Base-by-base conservation (phyloP, 1,284 basidiomycete species). In the Puccinia polysora region DNA sequence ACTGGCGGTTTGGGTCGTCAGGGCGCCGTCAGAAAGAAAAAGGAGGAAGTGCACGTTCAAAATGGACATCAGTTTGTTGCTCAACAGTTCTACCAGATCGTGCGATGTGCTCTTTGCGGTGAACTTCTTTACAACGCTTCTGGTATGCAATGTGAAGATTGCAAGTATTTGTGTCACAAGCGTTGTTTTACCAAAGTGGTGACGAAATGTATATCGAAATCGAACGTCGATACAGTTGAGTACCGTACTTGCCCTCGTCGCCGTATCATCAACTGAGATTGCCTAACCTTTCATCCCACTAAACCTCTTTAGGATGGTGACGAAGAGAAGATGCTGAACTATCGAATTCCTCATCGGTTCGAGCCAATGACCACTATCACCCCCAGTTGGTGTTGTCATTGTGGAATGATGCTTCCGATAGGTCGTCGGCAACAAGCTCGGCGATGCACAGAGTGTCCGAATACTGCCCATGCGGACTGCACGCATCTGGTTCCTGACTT, bases 381-480 rank as follows among this genome's bases (percentile, higher is more conserved):
- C 59, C 91, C 96, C 28, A 97, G 96, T 79, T 99, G 96, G 96
- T 99, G 96, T 81, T 98, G 95, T 80, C 96, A 99, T 81, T 99
- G 96, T 81, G 96, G 96, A 75, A 77, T 75, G 74, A 93, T 93
- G 78, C 86, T 98, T 47, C 93, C 96, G 62, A 86, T 98, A 64
- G 96, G 96, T 67, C 88, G 94, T 75, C 97, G 97, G 84, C 55
- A 69, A 52, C 95, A 96, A 80, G 90, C 93, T 28, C 87, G 93
- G 73, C 90, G 90, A 81, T 99, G 96, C 47, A 40, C 76, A 64
- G 95, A 98, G 80, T 99, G 96, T 81, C 88, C 89, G 78, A 88
- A 97, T 75, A 97, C 95, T 65, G 96, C 93, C 77, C 96, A 99
- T 81, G 92, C 92, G 25, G 92, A 96, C 75, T 99, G 96, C 81